A percentile compares a stretch with the other conserved stretches of the same genome.
These are phyloP conservation scores for Leishmania mexicana DNA, from an alignment of 208 protist species.

Conservation along the genomic window DNA sequence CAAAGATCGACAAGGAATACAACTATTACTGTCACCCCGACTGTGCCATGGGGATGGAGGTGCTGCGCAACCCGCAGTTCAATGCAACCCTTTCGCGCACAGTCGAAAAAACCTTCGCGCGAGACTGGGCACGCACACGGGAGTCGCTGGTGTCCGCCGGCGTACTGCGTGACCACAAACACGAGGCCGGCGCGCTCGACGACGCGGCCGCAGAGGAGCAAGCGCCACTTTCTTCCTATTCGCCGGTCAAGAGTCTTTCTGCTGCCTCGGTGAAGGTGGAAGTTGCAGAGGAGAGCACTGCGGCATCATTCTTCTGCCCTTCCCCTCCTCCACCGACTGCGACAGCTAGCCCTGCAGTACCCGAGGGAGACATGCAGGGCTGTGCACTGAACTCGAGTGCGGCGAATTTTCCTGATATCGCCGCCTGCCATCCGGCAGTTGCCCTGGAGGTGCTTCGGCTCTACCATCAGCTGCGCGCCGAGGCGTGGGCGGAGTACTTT, in stretches of 20 bases:
- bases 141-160: conserved; percentile 6
- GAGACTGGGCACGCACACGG: conserved; percentile 35
- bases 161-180: not conserved
- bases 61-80: conserved; percentile 58
- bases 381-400: not conserved
- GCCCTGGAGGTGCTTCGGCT: conserved; percentile 23
- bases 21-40: conserved; percentile 55
- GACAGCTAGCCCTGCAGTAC: not conserved
- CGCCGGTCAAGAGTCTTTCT: not conserved
- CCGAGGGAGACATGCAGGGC: not conserved
- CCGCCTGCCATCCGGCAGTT: not conserved
- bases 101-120: conserved; percentile 40
- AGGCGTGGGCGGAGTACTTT: conserved; percentile 72
- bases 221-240: not conserved
- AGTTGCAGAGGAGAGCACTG: not conserved
- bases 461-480: conserved; percentile 60
- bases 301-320: not conserved
- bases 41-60: conserved; percentile 51
- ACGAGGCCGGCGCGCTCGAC: not conserved
- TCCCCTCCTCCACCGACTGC: not conserved
- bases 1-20: conserved; percentile 21
- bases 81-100: conserved; percentile 34
- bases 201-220: not conserved
- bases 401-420: not conserved
- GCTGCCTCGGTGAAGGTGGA: not conserved